These are phyloP conservation scores for Secale cereale DNA, from an alignment of 176 grass and related monocot species.

Conservation along the genomic window DNA sequence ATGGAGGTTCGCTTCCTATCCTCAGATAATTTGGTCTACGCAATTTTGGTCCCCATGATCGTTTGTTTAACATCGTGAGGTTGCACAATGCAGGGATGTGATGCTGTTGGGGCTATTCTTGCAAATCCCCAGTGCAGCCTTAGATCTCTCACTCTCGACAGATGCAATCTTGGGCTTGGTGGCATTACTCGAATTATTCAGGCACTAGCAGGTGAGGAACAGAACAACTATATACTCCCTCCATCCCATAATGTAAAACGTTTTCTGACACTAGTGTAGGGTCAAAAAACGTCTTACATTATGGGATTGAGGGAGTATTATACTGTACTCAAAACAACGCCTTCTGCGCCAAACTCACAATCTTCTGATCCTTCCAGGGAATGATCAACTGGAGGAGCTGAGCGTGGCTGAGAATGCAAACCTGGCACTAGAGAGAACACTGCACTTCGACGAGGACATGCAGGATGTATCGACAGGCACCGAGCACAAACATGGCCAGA, in stretches of 20 bases:
- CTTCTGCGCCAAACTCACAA: slow-evolving; percentile 4
- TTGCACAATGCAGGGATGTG: slow-evolving; percentile 46
- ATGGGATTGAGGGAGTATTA: no score
- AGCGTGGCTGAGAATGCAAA: slow-evolving; percentile 58
- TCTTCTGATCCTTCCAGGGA: slow-evolving; percentile 41
- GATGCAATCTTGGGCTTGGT: slow-evolving; percentile 60
- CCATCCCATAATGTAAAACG: no score
- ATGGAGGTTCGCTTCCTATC: slow-evolving; percentile 60
- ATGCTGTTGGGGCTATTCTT: slow-evolving; percentile 50
- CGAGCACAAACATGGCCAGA: slow-evolving; percentile 5
- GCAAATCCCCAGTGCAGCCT: slow-evolving; percentile 55
- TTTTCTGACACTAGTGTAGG: no score
- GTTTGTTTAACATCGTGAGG: neutral
- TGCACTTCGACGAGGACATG: slow-evolving; percentile 20
- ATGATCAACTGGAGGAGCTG: slow-evolving; percentile 76
- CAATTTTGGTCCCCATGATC: neutral
- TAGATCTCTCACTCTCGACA: slow-evolving; percentile 59
- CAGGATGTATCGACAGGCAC: slow-evolving; percentile 24
- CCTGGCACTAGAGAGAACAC: slow-evolving; percentile 24
- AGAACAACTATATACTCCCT: slow-evolving; percentile 16
- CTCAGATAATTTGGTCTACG: neutral
- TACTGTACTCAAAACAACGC: neutral
- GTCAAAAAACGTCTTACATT: no score
- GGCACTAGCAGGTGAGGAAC: slow-evolving; percentile 62
- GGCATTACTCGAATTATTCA: slow-evolving; percentile 60